Evolutionary conservation across 2,329 filamentous ascomycete genomes (phyloP).

Genomic region (Eutypa lata): DNA sequence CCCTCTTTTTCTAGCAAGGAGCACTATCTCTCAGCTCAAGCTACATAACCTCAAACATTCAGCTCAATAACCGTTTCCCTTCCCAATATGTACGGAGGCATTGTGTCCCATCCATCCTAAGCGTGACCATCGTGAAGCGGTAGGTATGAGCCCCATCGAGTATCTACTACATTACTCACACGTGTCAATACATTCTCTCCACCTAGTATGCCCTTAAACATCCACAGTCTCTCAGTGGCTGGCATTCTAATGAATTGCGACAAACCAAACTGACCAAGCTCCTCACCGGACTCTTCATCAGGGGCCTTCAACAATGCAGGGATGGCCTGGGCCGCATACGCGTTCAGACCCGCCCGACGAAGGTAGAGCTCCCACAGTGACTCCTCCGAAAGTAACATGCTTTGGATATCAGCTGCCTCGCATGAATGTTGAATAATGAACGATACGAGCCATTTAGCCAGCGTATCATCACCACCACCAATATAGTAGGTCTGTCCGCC

Average conservation of each 20-base stretch:
- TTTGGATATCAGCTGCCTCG: conserved; percentile 19
- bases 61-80: not conserved
- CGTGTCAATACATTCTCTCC: conserved; percentile 50
- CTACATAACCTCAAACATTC: not conserved
- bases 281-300: conserved; percentile 11
- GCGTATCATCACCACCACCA: conserved; percentile 45
- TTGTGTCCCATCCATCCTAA: not conserved
- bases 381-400: conserved; percentile 50
- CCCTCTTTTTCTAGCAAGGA: too few relatives aligned
- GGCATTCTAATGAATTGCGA: conserved; percentile 57
- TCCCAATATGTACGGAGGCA: not conserved
- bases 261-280: conserved; percentile 38
- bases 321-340: conserved; percentile 67
- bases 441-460: conserved; percentile 54
- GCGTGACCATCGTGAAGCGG: too few relatives aligned
- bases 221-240: conserved; percentile 40
- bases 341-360: conserved; percentile 63
- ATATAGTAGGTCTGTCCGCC: conserved; percentile 43
- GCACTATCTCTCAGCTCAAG: not conserved
- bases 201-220: conserved; percentile 52
- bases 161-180: conserved; percentile 50
- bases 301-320: conserved; percentile 44
- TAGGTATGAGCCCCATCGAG: conserved; percentile 45
- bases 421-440: conserved; percentile 44
- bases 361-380: conserved; percentile 68